Evolutionary conservation across 495 filamentous ascomycete genomes (phyloP).

Genomic region (Tuber aestivum): DNA sequence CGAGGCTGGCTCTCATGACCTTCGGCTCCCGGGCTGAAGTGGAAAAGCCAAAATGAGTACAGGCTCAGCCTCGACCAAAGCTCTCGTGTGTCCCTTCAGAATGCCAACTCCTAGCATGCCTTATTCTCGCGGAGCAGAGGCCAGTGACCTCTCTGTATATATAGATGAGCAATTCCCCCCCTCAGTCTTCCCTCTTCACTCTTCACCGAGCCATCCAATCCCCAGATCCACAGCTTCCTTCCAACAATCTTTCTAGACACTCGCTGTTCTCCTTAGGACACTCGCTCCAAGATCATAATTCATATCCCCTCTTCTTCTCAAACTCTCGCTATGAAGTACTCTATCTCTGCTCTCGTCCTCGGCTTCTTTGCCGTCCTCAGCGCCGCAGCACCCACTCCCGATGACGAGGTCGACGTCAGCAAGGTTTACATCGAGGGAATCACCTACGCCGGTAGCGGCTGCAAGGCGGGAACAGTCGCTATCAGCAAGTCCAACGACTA

Average conservation of each 20-base stretch:
- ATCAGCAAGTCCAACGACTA: conserved; percentile 18
- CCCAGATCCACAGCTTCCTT: neutral
- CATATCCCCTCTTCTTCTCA: neutral
- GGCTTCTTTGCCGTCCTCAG: conserved; percentile 15
- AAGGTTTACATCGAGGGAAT: conserved; percentile 28
- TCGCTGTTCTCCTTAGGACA: conserved; percentile 4
- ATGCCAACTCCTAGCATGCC: neutral
- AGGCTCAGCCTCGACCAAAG: neutral
- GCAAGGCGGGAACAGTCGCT: conserved; percentile 21
- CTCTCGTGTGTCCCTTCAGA: neutral
- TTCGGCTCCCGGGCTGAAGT: neutral
- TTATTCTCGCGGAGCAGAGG: neutral
- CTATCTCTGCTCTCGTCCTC: conserved; percentile 9
- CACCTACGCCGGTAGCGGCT: conserved; percentile 33
- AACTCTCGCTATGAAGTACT: conserved; percentile 1
- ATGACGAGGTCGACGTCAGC: neutral
- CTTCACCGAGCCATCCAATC: conserved; percentile 1
- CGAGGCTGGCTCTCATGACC: neutral
- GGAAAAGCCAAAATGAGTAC: neutral
- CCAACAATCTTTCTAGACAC: neutral
- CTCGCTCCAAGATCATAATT: neutral
- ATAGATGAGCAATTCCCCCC: neutral
- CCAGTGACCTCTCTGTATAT: neutral
- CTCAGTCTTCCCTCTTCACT: neutral
- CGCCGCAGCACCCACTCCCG: conserved; percentile 16